A percentile compares a stretch with the other conserved stretches of the same genome.
These are phyloP conservation scores for Turritis glabra DNA, from an alignment of 345 rosid species.

Conservation along the genomic window DNA sequence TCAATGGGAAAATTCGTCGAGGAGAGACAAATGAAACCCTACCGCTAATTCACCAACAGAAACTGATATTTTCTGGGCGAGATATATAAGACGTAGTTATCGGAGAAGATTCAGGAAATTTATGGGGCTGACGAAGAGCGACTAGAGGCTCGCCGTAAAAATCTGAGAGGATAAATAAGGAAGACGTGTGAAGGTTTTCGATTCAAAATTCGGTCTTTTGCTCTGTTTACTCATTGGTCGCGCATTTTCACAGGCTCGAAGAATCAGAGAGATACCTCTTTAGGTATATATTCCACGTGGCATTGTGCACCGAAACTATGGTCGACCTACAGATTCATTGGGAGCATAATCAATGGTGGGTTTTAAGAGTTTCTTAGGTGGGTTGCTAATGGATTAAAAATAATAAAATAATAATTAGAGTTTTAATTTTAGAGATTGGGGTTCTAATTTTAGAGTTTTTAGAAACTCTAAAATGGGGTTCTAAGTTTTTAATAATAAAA, in stretches of 20 bases:
- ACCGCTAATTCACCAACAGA: conserved; percentile 2
- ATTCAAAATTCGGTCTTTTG: conserved; percentile 24
- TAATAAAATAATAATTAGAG: too few relatives aligned
- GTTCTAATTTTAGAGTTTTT: too few relatives aligned
- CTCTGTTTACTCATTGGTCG: conserved; percentile 33
- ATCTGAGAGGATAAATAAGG: conserved; percentile 17
- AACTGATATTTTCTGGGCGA: neutral
- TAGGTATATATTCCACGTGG: conserved; percentile 5
- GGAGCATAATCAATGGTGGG: too few relatives aligned
- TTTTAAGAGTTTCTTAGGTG: too few relatives aligned
- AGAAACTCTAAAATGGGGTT: too few relatives aligned
- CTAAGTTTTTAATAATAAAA: too few relatives aligned
- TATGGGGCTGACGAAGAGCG: neutral
- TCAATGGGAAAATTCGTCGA: neutral
- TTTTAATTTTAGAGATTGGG: too few relatives aligned
- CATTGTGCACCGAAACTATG: neutral
- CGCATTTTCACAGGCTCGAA: conserved; percentile 27
- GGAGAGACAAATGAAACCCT: conserved; percentile 14
- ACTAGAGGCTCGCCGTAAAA: conserved; percentile 20
- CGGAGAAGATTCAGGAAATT: conserved; percentile 28
- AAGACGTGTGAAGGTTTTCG: conserved; percentile 21
- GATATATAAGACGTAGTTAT: neutral
- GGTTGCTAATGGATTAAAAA: too few relatives aligned
- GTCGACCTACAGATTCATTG: conserved; percentile 8
- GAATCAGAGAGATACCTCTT: conserved; percentile 3